Evolutionary conservation across 306 rosid species (phyloP).

Genomic region (Citrullus mucosospermus): DNA sequence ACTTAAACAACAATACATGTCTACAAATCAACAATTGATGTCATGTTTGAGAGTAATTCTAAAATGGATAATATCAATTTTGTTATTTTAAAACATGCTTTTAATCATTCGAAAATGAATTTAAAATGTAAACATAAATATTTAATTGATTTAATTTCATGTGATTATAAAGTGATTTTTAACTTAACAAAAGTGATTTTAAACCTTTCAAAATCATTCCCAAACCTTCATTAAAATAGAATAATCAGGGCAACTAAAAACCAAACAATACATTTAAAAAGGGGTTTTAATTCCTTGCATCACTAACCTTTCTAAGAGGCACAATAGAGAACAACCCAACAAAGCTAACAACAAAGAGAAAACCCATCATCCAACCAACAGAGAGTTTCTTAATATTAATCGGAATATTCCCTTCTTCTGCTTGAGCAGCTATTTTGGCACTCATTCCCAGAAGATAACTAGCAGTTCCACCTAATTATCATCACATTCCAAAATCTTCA

Average conservation of each 20-base stretch:
- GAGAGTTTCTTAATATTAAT: conserved; percentile 37
- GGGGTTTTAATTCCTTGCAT: neutral
- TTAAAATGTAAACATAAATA: too few species aligned
- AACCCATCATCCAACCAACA: conserved; percentile 62
- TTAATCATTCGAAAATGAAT: too few species aligned
- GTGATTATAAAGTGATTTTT: too few species aligned
- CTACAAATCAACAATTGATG: neutral
- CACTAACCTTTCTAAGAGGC: conserved; percentile 56
- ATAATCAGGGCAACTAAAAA: neutral
- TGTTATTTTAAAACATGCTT: too few species aligned
- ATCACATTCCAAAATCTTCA: neutral
- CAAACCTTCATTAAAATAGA: neutral
- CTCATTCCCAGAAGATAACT: conserved; percentile 67
- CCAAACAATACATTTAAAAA: neutral
- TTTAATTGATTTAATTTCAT: too few species aligned
- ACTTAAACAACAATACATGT: neutral
- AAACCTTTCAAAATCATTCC: too few species aligned
- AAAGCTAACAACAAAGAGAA: conserved; percentile 59
- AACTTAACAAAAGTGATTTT: too few species aligned
- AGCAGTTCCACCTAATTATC: conserved; percentile 55
- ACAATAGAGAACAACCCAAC: conserved; percentile 65
- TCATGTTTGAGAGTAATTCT: too few species aligned
- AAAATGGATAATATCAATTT: too few species aligned
- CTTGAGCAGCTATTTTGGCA: conserved; percentile 45
- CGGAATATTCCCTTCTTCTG: conserved; percentile 33